Conservation (phyloP, 2,329 filamentous ascomycete genomes). For the Fusarium sp. region DNA sequence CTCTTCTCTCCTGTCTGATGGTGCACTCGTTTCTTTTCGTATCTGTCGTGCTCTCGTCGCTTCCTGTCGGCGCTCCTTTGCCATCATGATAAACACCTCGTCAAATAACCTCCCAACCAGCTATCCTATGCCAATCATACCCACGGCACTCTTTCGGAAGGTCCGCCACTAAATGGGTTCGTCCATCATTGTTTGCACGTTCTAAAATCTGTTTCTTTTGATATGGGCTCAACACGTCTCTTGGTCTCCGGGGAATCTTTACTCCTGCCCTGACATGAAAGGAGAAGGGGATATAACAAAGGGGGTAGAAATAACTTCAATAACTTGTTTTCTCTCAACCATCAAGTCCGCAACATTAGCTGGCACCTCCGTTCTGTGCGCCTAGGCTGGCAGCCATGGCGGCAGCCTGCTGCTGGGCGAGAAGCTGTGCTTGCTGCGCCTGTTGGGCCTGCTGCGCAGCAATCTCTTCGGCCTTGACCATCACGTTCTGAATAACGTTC, state of each 20-base stretch:
- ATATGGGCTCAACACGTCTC: conserved; percentile 43
- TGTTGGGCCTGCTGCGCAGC: conserved; percentile 48
- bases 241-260: conserved; percentile 45
- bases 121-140: conserved; percentile 37
- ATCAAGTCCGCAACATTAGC: conserved; percentile 29
- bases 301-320: conserved; percentile 41
- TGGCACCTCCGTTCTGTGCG: conserved; percentile 43
- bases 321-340: conserved; percentile 35
- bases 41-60: not conserved
- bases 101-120: conserved; percentile 9
- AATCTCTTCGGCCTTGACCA: conserved; percentile 69
- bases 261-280: conserved; percentile 44
- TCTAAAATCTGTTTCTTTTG: conserved; percentile 47
- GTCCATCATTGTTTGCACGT: conserved; percentile 46
- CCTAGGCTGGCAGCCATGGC: conserved; percentile 32
- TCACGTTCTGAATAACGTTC: conserved; percentile 79
- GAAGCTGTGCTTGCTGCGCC: conserved; percentile 44
- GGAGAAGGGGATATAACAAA: conserved; percentile 46
- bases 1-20: conserved; percentile 15
- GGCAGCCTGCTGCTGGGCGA: conserved; percentile 46
- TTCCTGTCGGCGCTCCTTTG: conserved; percentile 3
- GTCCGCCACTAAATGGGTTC: conserved; percentile 40
- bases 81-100: conserved; percentile 1
- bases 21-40: conserved; percentile 6
- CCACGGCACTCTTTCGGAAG: conserved; percentile 42